Evolutionary conservation across 805 yeast species (phyloP).

Genomic region (Kazachstania psychrophila): DNA sequence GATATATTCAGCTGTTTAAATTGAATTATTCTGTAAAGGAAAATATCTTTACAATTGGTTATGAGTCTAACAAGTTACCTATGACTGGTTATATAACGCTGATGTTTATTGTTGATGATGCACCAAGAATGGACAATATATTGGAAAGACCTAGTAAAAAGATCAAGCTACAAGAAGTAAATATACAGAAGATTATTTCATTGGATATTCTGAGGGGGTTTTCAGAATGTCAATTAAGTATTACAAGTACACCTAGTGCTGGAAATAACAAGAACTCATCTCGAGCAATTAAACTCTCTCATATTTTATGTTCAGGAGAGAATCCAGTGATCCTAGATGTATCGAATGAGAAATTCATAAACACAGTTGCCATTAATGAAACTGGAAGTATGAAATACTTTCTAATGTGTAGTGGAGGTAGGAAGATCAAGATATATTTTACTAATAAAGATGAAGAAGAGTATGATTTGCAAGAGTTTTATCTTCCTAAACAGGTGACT

Average conservation of each 20-base stretch:
- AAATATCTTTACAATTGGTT: constrained; percentile 25
- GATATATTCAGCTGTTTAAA: constrained; percentile 22
- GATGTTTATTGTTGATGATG: background rate
- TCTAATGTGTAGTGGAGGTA: constrained; percentile 5
- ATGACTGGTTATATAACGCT: constrained; percentile 12
- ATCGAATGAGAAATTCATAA: constrained; percentile 2
- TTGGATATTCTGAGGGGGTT: constrained; percentile 3
- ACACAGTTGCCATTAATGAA: constrained; percentile 1
- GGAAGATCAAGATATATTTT: constrained; percentile 5
- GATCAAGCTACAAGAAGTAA: background rate
- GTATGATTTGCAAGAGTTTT: constrained; percentile 6
- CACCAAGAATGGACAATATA: background rate
- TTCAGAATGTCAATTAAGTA: background rate
- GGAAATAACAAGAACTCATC: background rate
- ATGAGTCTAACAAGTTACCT: constrained; percentile 16
- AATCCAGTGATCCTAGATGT: constrained; percentile 3
- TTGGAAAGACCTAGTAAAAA: background rate
- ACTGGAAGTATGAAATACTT: constrained; percentile 3
- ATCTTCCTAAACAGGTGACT: constrained; percentile 9
- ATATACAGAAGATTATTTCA: background rate
- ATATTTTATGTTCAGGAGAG: background rate
- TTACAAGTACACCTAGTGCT: background rate
- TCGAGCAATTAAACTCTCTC: constrained; percentile 1
- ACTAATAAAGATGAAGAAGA: background rate
- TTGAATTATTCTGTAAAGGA: constrained; percentile 30